Percentiles rank a stretch among this genome's conserved stretches.
Conservation (phyloP, 202 grass and related monocot species). For the Elaeis oleifera region DNA sequence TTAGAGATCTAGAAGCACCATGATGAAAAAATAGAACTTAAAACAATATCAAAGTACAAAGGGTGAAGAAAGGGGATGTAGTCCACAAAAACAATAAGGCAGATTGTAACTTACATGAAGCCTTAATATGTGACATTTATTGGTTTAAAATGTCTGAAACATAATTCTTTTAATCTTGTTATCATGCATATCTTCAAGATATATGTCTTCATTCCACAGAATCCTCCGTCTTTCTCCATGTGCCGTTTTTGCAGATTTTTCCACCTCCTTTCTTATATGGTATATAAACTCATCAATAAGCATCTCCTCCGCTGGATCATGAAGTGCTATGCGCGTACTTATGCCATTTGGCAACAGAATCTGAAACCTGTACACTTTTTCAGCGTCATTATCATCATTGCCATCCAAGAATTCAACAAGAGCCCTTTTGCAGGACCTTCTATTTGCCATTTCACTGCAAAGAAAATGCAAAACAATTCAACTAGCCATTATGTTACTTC, state of each 20-base stretch:
- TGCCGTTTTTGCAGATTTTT: neutral
- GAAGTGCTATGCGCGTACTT: neutral
- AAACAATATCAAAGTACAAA: neutral
- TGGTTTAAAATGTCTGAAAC: neutral
- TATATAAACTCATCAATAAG: neutral
- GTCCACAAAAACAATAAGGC: neutral
- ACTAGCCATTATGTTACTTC: neutral
- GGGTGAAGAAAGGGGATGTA: neutral
- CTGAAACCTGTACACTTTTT: neutral
- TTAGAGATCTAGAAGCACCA: too few species aligned
- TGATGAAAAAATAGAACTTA: neutral
- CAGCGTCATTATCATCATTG: neutral
- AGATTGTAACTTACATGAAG: neutral
- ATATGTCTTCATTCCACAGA: neutral
- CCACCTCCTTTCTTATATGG: neutral
- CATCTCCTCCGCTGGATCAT: neutral
- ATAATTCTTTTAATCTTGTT: neutral
- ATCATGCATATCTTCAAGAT: neutral
- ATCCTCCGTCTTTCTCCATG: neutral
- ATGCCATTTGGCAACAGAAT: neutral
- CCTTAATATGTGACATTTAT: slow-evolving; percentile 3
- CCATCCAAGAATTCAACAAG: neutral
- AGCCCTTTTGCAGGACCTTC: neutral
- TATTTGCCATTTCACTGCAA: neutral
- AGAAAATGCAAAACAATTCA: neutral